Percentiles rank a stretch among this genome's conserved stretches.
Evolutionary conservation across 306 rosid genomes (phyloP).

Genomic region (Cicer bijugum): DNA sequence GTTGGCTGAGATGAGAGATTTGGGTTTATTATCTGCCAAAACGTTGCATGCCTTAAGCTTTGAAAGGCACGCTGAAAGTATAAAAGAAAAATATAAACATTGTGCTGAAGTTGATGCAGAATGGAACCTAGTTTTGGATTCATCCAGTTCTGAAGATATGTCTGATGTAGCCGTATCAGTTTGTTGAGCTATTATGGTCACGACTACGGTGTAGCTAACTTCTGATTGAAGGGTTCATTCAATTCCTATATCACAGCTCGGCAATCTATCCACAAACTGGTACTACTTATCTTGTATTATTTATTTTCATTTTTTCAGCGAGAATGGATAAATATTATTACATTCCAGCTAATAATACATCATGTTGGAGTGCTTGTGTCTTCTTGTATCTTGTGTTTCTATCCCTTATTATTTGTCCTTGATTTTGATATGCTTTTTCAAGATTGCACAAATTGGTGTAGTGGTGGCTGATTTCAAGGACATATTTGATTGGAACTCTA

Average conservation of each 20-base stretch:
- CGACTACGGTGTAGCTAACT: background rate
- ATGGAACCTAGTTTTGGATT: slow-evolving; percentile 36
- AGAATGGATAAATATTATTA: background rate
- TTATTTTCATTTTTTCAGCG: too few species aligned
- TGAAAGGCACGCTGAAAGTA: slow-evolving; percentile 19
- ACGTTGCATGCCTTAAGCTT: slow-evolving; percentile 27
- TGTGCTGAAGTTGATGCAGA: slow-evolving; percentile 35
- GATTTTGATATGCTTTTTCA: slow-evolving; percentile 22
- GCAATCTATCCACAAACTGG: slow-evolving; percentile 4
- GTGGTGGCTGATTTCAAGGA: background rate
- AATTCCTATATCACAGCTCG: background rate
- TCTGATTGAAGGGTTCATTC: slow-evolving; percentile 28
- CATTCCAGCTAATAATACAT: background rate
- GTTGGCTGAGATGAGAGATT: slow-evolving; percentile 58
- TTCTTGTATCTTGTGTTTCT: background rate
- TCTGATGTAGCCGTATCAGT: slow-evolving; percentile 55
- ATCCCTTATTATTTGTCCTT: background rate
- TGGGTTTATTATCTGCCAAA: slow-evolving; percentile 57
- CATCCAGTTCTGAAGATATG: slow-evolving; percentile 60
- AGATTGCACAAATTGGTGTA: slow-evolving; percentile 25
- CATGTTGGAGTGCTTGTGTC: background rate
- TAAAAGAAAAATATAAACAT: slow-evolving; percentile 44
- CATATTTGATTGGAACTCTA: slow-evolving; percentile 39
- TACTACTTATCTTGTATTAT: slow-evolving; percentile 20
- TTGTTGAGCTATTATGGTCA: slow-evolving; percentile 47